Base-by-base conservation (phyloP, 2,329 filamentous ascomycete species). In the Calonectria pauciramosa region DNA sequence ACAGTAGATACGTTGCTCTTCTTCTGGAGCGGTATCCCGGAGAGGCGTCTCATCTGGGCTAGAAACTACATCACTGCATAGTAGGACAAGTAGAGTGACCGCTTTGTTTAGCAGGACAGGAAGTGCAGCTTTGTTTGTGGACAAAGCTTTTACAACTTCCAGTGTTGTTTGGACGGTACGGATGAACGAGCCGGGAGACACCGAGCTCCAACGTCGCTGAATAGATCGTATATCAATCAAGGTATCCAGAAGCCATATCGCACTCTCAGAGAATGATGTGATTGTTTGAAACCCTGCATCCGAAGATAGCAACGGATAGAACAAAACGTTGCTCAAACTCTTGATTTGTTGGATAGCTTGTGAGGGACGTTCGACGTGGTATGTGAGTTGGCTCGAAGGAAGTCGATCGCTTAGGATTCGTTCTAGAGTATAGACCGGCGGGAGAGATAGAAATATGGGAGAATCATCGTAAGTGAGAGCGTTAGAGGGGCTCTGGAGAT, bases 161-260 rank as follows among this genome's bases (percentile, higher is more conserved):
- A 88, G 71, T 3, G 84, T 81, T 49, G 80, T 83, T 51, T 86
- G 82, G 5, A 90, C 79, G 2, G 87, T 76, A 13, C 82, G 75
- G 11, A 85, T 78, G 5, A 87, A 79, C 26, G 83, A 82, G 47
- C 77, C 80, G 20, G 81, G 81, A 70, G 79, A 78, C 59, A 78
- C 47, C 49, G 80, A 68, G 47, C 84, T 83, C 83, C 87, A 86
- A 75, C 82, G 82, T 36, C 83, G 84, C 72, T 87, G 86, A 14
- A 84, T 80, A 26, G 84, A 79, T 65, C 86, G 84, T 36, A 90
- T 80, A 52, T 86, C 84, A 44, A 88, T 83, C 75, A 88, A 82
- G 9, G 85, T 85, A 78, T 91, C 90, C 72, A 90, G 81, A 16
- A 91, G 81, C 89, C 89, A 91, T 16, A 87, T 85, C 0, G 85